Base-by-base conservation (phyloP, 352 stramenopile genomes). In the Albugo candida region DNA sequence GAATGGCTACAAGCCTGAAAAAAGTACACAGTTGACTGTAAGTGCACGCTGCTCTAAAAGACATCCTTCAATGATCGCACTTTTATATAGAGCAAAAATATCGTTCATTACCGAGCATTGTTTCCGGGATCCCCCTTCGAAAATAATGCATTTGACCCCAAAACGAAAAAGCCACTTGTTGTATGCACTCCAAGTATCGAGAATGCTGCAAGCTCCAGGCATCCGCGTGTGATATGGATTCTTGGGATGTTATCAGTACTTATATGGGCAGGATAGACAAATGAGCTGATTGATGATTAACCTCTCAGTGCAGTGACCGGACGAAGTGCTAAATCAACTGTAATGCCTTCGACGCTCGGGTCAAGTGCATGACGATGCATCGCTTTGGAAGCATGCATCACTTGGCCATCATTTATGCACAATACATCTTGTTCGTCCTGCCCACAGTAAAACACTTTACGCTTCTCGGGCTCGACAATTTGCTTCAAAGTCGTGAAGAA, bases 331-430 rank as follows among this genome's bases (percentile, higher is more conserved):
- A 91, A 58, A 51, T 91, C 69, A 0, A 84, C 70, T 5, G 81
- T 54, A 0, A 91, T 71, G 1, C 77, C 77, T 49, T 86, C 70
- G 2, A 73, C 77, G 10, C 72, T 68, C 13, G 77, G 74, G 37
- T 89, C 71, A 1, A 72, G 74, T 16, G 77, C 72, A 0, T 70
- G 60, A 24, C 17, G 17, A 45, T 91, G 81, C 77, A 91, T 89
- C 11, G 64, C 62, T 41, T 72, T 78, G 0, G 71, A 85, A 43
- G 85, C 71, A 31, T 87, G 63, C 45, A 89, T 77, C 18, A 94
- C 78, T 55, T 92, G 76, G 1, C 78, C 71, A 51, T 94, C 82
- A 43, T 94, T 92, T 49, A 94, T 94, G 27, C 72, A 83, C 6
- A 93, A 53, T 12, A 94, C 81, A 35, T 94, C 81, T 54, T 94